Base-by-base conservation (phyloP, 345 rosid genomes). In the Nasturtium officinale region DNA sequence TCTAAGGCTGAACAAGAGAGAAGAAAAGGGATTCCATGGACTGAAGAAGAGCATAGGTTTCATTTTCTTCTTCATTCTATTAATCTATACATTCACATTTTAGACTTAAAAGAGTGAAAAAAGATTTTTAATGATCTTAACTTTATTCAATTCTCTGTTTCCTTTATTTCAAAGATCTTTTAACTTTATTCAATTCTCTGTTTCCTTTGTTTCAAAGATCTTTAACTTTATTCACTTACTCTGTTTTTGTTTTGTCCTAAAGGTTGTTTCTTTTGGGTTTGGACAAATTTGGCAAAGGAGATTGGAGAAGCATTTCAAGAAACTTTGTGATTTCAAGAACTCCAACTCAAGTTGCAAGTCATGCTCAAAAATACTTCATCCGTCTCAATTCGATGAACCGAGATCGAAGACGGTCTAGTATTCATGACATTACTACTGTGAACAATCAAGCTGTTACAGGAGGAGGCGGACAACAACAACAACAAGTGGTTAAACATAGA, bases 281-380 rank as follows among this genome's bases (percentile, higher is more conserved):
- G 45, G 96, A 89, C 73, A 93, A 93, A 61, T 93, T 87, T 54
- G 98, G 98, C 52, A 93, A 93, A 84, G 98, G 98, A 57, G 98
- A 93, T 76, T 93, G 98, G 98, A 89, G 97, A 73, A 93, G 96
- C 90, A 93, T 93, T 69, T 89, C 98, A 9, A 86, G 98, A 67
- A 90, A 89, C 79, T 90, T 83, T 63, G 98, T 92, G 21, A 82
- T 86, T 57, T 87, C 98, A 60, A 87, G 98, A 72, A 92, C 98
- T 2, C 98, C 98, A 0, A 90, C 98, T 5, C 98, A 92, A 77
- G 98, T 92, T 18, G 98, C 98, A 2, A 92, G 98, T 26, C 98
- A 92, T 83, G 98, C 98, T 35, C 97, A 92, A 10, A 92, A 92
- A 63, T 92, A 92, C 81, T 92, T 90, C 84, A 89, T 92, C 52